phyloP scores from a whole-genome alignment of 2,329 filamentous ascomycete species.

The Coniochaeta sp. region DNA sequence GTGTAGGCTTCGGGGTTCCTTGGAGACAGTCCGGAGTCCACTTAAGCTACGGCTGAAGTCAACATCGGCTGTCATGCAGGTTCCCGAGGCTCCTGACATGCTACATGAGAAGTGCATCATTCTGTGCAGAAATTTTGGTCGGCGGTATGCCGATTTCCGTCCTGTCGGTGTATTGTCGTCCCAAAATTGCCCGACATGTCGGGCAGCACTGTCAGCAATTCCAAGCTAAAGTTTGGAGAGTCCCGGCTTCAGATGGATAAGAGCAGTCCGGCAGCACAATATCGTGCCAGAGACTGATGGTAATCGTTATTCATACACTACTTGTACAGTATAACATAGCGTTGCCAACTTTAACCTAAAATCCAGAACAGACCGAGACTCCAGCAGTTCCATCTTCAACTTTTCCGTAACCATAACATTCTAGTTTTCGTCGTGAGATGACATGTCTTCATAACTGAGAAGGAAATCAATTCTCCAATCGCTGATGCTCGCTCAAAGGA shows the following conservation, averaged over 20 bases:
- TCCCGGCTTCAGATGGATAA: background rate
- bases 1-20: background rate
- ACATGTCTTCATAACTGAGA: background rate
- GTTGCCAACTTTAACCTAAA: background rate
- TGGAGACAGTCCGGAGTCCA: conserved; percentile 15
- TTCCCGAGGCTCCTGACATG: background rate
- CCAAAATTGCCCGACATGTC: background rate
- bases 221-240: background rate
- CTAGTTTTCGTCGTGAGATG: conserved; percentile 1
- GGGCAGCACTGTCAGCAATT: background rate
- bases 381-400: background rate
- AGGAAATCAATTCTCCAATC: background rate
- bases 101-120: background rate
- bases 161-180: background rate
- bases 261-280: too few relatives aligned
- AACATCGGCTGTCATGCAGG: background rate
- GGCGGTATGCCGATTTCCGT: background rate
- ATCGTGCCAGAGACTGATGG: too few relatives aligned
- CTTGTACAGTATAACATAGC: background rate
- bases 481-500: background rate
- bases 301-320: background rate
- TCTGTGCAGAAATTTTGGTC: background rate
- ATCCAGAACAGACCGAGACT: background rate
- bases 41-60: background rate
- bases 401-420: background rate